A percentile compares a stretch with the other conserved stretches of the same genome.
Evolutionary conservation across 2,329 filamentous ascomycete species (phyloP).

Genomic region (Westerdykella sp.): DNA sequence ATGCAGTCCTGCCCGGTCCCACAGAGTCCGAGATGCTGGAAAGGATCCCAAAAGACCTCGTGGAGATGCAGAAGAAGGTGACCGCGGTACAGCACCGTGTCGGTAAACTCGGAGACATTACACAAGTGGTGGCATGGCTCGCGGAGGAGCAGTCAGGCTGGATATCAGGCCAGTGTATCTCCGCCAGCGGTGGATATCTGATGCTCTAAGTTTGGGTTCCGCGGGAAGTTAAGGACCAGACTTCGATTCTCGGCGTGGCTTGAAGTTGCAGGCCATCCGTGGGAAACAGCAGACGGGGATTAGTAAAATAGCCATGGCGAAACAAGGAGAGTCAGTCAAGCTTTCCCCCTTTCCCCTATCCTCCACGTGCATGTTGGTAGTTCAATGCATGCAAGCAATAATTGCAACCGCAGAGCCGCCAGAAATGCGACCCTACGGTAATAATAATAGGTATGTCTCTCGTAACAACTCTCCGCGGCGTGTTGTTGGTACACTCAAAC

Average conservation of each 20-base stretch:
- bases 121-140: conserved; percentile 52
- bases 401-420: too few relatives aligned
- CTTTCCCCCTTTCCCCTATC: conserved; percentile 16
- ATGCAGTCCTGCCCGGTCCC: conserved; percentile 55
- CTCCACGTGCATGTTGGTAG: conserved; percentile 7
- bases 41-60: conserved; percentile 45
- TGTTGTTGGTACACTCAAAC: too few relatives aligned
- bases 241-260: conserved; percentile 10
- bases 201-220: conserved; percentile 17
- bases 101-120: conserved; percentile 50
- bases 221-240: conserved; percentile 4
- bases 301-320: too few relatives aligned
- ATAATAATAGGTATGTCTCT: too few relatives aligned
- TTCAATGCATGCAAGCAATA: too few relatives aligned
- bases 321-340: too few relatives aligned
- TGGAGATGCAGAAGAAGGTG: conserved; percentile 45
- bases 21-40: conserved; percentile 54
- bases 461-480: too few relatives aligned
- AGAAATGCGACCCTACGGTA: too few relatives aligned
- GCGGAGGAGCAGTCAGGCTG: conserved; percentile 42
- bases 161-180: conserved; percentile 50
- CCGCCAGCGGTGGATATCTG: conserved; percentile 47
- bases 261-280: neutral
- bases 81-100: conserved; percentile 50
- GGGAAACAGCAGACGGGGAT: too few relatives aligned